Evolutionary conservation across 1,139 yeast genomes (phyloP).

Genomic region (Groenewaldozyma sp.): DNA sequence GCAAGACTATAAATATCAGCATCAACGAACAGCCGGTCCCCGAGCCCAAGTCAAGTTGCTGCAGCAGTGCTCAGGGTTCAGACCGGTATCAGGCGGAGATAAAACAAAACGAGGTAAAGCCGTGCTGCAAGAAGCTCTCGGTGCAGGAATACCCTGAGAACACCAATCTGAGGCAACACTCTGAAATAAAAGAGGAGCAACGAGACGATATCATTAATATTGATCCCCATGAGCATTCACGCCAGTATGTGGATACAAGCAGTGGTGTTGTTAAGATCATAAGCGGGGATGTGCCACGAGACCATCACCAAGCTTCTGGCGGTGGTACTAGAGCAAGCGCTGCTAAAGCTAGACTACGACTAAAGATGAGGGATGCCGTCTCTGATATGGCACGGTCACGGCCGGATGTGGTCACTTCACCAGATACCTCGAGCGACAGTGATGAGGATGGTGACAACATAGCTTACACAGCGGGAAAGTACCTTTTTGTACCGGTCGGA

Average conservation of each 20-base stretch:
- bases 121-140: conserved; percentile 5
- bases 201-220: conserved; percentile 15
- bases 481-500: conserved; percentile 29
- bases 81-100: conserved; percentile 5
- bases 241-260: conserved; percentile 20
- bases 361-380: conserved; percentile 4
- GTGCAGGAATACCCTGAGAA: background rate
- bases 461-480: conserved; percentile 14
- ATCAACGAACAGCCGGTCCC: too few relatives aligned
- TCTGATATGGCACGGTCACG: too few relatives aligned
- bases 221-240: conserved; percentile 17
- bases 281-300: background rate
- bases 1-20: too few relatives aligned
- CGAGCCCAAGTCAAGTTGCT: too few relatives aligned
- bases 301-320: background rate
- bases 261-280: conserved; percentile 18
- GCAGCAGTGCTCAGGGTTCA: background rate
- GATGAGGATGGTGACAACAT: background rate
- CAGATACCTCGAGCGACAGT: background rate
- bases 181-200: background rate
- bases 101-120: too few relatives aligned
- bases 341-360: conserved; percentile 4
- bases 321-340: background rate
- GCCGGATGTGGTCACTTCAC: background rate
- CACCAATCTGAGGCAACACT: background rate